A percentile compares a stretch with the other conserved stretches of the same genome.
phyloP scores from a whole-genome alignment of 306 rosid species.

The Cyclanthera cordifolia region DNA sequence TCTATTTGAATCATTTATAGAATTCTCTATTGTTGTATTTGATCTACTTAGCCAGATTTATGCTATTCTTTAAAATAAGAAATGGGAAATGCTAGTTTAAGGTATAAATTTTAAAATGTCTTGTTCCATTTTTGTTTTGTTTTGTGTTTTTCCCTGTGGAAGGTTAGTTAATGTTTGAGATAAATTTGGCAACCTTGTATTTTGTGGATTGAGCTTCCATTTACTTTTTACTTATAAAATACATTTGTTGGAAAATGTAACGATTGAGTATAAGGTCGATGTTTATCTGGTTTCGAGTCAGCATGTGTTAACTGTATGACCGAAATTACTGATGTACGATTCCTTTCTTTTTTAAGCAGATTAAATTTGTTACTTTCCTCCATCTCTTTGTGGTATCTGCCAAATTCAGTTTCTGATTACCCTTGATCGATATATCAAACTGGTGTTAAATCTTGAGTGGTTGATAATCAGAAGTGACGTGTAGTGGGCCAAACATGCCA shows the following conservation, averaged over 20 bases:
- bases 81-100: background rate
- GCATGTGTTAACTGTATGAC: background rate
- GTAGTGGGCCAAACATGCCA: conserved; percentile 14
- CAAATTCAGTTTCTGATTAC: conserved; percentile 5
- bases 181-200: background rate
- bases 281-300: background rate
- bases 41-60: background rate
- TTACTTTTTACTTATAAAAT: too few species aligned
- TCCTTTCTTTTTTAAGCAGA: conserved; percentile 4
- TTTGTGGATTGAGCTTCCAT: too few species aligned
- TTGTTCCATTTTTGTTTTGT: background rate
- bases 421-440: background rate
- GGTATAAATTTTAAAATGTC: background rate
- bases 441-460: conserved; percentile 3
- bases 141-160: background rate
- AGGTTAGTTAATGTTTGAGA: background rate
- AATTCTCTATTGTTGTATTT: background rate
- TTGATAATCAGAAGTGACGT: background rate
- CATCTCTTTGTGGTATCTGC: background rate
- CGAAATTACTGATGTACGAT: background rate
- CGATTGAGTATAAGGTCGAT: background rate
- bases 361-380: background rate
- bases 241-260: background rate
- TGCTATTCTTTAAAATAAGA: background rate
- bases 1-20: background rate